Base-by-base conservation (phyloP, 108 stramenopile genomes). In the Cyclostephanos invisitatus region DNA sequence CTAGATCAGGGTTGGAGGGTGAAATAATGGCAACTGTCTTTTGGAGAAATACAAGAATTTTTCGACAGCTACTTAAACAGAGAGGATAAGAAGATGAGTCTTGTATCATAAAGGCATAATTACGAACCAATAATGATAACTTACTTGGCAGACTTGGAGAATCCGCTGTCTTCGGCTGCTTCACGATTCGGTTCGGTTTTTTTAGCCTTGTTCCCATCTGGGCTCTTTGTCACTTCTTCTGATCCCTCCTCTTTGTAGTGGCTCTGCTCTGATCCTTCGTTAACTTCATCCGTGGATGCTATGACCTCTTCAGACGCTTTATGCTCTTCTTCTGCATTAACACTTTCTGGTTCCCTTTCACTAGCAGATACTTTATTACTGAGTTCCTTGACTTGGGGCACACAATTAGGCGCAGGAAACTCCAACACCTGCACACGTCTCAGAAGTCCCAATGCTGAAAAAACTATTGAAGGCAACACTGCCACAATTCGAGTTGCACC, bases 31-130 rank as follows among this genome's bases (percentile, higher is more conserved):
- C 89, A 55, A 96, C 86, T 0, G 87, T 87, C 83, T 98, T 93
- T 74, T 98, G 97, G 7, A 97, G 73, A 64, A 98, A 96, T 3
- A 97, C 92, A 49, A 98, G 96, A 5, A 96, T 87, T 83, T 97
- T 97, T 54, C 97, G 89, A 54, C 91, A 91, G 64, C 83, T 91
- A 51, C 32, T 20, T 25, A 40, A 7, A 40, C 40, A 12, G 51
- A 5, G 24, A 9, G 21, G 42, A 48, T 15, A 32, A 57, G 27
- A 32, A 29, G 28, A 57, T 57, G 56, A 57, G 56, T 12, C 29
- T 25, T 57, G 29, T 29, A 57, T 57, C 56, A 29, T 32, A 27
- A 3, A 25, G 17, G 28, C 7, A 57, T 25, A 25, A 64, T 47
- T 35, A 2, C 18, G 49, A 56, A 44, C 20, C n/a, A 17, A 36